phyloP scores from a whole-genome alignment of 2,329 filamentous ascomycete species.

The Diaporthe amygdali region DNA sequence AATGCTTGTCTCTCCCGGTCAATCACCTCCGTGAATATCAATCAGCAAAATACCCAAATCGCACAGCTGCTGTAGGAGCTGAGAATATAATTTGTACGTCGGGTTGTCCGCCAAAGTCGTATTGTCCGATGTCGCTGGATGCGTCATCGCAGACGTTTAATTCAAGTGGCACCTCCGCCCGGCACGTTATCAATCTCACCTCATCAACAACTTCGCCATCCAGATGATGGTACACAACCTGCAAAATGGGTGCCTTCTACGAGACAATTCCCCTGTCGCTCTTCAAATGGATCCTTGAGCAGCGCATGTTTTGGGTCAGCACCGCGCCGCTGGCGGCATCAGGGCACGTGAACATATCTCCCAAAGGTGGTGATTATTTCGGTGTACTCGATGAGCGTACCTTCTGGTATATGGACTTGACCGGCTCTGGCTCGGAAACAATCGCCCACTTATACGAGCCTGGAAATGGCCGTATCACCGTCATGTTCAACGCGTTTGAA shows the following conservation, averaged over 20 bases:
- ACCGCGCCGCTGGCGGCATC: conserved; percentile 70
- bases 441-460: conserved; percentile 75
- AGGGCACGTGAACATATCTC: conserved; percentile 76
- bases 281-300: conserved; percentile 66
- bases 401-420: conserved; percentile 76
- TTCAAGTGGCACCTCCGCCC: neutral
- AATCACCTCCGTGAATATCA: neutral
- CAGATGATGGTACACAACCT: neutral
- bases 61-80: neutral
- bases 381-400: conserved; percentile 62
- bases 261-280: conserved; percentile 56
- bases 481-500: conserved; percentile 68
- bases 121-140: conserved; percentile 1
- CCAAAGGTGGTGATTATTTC: conserved; percentile 73
- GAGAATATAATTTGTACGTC: no score
- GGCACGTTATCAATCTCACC: neutral
- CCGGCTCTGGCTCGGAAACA: conserved; percentile 78
- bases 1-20: neutral
- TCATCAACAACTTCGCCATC: neutral
- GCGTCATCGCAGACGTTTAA: neutral
- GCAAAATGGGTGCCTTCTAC: conserved; percentile 24
- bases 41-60: neutral
- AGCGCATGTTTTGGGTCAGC: conserved; percentile 78
- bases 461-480: conserved; percentile 70
- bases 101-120: neutral